These are phyloP conservation scores for Yamagishiella unicocca DNA, from an alignment of 139 green algal species.

Conservation along the genomic window DNA sequence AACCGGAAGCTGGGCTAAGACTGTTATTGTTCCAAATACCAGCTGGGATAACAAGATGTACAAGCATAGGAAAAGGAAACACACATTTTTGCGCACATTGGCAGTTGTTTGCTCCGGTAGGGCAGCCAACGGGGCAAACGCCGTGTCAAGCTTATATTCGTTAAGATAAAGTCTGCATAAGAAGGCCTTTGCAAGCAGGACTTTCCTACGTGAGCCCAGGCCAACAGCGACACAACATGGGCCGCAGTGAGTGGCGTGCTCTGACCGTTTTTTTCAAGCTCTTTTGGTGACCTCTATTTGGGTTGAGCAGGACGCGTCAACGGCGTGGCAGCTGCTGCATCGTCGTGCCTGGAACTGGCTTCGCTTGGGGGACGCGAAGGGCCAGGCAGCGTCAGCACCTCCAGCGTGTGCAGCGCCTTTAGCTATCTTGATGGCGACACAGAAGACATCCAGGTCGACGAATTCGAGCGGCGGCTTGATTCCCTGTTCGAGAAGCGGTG, in stretches of 20 bases:
- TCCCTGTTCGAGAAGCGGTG: conserved; percentile 42
- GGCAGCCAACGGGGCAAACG: neutral
- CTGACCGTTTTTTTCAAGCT: neutral
- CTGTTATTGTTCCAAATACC: neutral
- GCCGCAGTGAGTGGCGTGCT: neutral
- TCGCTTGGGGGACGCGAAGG: neutral
- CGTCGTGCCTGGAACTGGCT: conserved; percentile 17
- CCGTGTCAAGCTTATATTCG: neutral
- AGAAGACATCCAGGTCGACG: conserved; percentile 8
- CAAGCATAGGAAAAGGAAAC: neutral
- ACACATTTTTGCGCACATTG: neutral
- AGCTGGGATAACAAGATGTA: neutral
- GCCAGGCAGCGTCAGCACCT: neutral
- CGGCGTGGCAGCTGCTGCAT: neutral
- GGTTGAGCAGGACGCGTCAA: neutral
- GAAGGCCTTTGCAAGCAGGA: neutral
- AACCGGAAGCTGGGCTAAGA: no score
- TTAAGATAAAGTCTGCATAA: neutral
- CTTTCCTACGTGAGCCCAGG: neutral
- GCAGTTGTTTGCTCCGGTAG: neutral
- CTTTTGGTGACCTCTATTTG: neutral
- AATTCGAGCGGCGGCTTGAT: conserved; percentile 11
- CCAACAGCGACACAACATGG: neutral
- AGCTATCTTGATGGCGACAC: conserved; percentile 19
- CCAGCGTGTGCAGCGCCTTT: conserved; percentile 2